These are phyloP conservation scores for Suhomyces anneliseae DNA, from an alignment of 1,139 yeast genomes.

Conservation along the genomic window DNA sequence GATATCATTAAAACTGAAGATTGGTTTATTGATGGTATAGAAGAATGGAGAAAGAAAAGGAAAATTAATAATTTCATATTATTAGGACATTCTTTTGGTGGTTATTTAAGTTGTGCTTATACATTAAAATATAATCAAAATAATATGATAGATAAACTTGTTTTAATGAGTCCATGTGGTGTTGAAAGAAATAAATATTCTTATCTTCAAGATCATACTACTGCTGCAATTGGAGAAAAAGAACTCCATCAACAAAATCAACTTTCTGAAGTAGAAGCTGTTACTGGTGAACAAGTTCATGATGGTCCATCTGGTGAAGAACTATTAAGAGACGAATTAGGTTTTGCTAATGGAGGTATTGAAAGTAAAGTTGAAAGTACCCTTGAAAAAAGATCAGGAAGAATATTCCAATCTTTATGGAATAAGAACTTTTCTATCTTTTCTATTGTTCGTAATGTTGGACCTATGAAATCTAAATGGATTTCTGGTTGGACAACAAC, in stretches of 20 bases:
- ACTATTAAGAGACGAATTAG: constrained; percentile 1
- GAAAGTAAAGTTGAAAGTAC: constrained; percentile 8
- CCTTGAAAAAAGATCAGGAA: constrained; percentile 20
- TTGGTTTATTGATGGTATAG: constrained; percentile 80
- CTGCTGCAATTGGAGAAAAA: constrained; percentile 13
- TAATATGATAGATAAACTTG: constrained; percentile 37
- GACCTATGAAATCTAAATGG: constrained; percentile 39
- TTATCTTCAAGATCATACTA: constrained; percentile 20
- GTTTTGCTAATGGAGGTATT: constrained; percentile 3
- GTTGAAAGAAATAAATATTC: constrained; percentile 41
- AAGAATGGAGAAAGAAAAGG: constrained; percentile 71
- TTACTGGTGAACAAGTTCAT: constrained; percentile 4
- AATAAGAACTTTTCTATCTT: constrained; percentile 40
- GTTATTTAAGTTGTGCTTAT: constrained; percentile 79
- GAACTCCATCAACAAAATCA: constrained; percentile 18
- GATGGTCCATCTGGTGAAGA: constrained; percentile 2
- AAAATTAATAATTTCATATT: constrained; percentile 61
- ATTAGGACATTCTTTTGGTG: constrained; percentile 93
- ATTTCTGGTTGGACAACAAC: constrained; percentile 45
- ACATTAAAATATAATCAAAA: constrained; percentile 57
- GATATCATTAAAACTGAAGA: constrained; percentile 53
- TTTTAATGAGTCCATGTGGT: constrained; percentile 49
- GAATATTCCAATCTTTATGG: constrained; percentile 36
- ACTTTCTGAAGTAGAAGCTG: constrained; percentile 13
- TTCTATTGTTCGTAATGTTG: constrained; percentile 33